Evolutionary conservation across 345 rosid species (phyloP).

Genomic region (Gossypium rotundifolium): DNA sequence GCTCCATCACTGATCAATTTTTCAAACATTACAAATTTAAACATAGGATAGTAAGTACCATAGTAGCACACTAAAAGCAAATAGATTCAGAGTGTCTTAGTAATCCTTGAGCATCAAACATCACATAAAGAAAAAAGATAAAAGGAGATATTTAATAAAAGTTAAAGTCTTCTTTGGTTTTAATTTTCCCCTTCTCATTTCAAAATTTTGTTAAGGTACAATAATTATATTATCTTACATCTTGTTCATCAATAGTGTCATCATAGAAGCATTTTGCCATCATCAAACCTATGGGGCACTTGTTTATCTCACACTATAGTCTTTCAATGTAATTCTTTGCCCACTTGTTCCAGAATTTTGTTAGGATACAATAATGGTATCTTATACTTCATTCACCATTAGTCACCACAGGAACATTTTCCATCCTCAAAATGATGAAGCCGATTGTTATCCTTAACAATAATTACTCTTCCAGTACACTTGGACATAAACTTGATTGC

Average conservation of each 20-base stretch:
- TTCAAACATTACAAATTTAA: background rate
- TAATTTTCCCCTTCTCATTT: background rate
- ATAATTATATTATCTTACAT: background rate
- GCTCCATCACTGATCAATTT: background rate
- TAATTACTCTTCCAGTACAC: slow-evolving; percentile 71
- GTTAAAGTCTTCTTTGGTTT: background rate
- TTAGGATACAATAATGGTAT: slow-evolving; percentile 6
- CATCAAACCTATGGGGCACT: slow-evolving; percentile 61
- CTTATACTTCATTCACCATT: slow-evolving; percentile 48
- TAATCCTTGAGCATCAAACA: background rate
- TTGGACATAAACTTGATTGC: slow-evolving; percentile 80
- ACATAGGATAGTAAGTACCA: background rate
- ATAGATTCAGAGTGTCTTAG: background rate
- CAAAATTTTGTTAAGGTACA: slow-evolving; percentile 3
- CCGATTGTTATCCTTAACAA: slow-evolving; percentile 74
- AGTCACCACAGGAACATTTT: slow-evolving; percentile 80
- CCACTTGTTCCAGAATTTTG: background rate
- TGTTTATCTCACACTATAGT: slow-evolving; percentile 70
- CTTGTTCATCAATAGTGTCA: slow-evolving; percentile 56
- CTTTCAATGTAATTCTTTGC: background rate
- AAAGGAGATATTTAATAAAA: background rate
- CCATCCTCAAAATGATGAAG: slow-evolving; percentile 85
- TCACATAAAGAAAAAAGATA: background rate
- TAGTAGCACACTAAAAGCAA: background rate
- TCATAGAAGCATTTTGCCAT: slow-evolving; percentile 69